phyloP scores from a whole-genome alignment of 1,284 basidiomycete species.

The Marasmius tenuissimus region DNA sequence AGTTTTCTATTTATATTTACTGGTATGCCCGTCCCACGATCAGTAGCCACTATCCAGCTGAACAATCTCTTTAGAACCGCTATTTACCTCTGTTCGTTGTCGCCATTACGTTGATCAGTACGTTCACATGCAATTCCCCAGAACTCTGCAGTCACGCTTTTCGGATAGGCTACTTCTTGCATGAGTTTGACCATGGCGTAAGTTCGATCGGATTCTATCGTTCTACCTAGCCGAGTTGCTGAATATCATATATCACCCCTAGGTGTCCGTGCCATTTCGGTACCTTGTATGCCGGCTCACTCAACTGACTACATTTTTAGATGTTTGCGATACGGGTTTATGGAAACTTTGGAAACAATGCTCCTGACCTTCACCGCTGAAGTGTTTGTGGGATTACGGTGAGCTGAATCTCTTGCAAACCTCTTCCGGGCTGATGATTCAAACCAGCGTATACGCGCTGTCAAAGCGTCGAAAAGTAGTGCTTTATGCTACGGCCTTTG shows the following conservation, averaged over 20 bases:
- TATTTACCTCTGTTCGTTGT: slow-evolving; percentile 6
- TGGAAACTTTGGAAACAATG: slow-evolving; percentile 18
- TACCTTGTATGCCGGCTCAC: not conserved
- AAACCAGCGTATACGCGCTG: slow-evolving; percentile 13
- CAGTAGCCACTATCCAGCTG: not conserved
- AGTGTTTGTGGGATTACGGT: slow-evolving; percentile 17
- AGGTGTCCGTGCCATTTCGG: not conserved
- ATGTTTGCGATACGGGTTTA: slow-evolving; percentile 18
- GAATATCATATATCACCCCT: no score
- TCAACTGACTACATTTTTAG: not conserved
- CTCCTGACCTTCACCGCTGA: slow-evolving; percentile 17
- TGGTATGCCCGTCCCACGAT: not conserved
- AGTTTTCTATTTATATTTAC: slow-evolving; percentile 5
- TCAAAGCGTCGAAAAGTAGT: slow-evolving; percentile 3
- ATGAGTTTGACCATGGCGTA: not conserved
- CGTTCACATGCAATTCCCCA: not conserved
- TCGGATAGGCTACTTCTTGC: not conserved
- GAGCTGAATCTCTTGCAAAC: not conserved
- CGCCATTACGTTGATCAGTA: slow-evolving; percentile 1
- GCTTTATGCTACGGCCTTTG: not conserved
- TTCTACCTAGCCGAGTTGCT: not conserved
- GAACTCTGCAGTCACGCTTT: no score
- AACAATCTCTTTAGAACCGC: not conserved
- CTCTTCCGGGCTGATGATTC: not conserved
- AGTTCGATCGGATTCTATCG: not conserved